Evolutionary conservation across 116 monocot genomes (phyloP).

Genomic region (Phalaenopsis hybrid): DNA sequence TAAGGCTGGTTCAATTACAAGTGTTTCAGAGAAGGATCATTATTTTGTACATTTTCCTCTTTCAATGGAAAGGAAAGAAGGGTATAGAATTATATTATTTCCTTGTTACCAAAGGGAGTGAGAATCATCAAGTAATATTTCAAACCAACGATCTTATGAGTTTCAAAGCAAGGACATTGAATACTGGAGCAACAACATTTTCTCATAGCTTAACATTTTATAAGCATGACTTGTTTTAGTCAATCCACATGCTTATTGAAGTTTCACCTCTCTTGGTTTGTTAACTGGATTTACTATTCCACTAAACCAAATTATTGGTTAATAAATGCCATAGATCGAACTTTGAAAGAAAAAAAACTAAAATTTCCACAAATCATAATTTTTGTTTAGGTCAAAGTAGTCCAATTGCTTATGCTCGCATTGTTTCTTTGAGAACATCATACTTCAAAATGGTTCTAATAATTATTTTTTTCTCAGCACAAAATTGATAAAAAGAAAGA

Average conservation of each 20-base stretch:
- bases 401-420: background rate
- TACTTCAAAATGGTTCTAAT: background rate
- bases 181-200: background rate
- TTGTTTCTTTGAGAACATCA: background rate
- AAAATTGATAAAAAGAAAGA: background rate
- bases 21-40: background rate
- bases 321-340: no score
- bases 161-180: background rate
- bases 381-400: background rate
- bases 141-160: no score
- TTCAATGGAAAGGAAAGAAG: background rate
- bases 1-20: background rate
- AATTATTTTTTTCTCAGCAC: conserved; percentile 1
- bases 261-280: background rate
- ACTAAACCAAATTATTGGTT: background rate
- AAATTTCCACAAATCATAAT: background rate
- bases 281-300: background rate
- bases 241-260: background rate
- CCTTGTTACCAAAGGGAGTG: no score
- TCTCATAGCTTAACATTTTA: background rate
- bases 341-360: no score
- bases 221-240: background rate
- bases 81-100: background rate
- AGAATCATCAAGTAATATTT: no score
- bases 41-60: background rate